A percentile compares a stretch with the other conserved stretches of the same genome.
These are phyloP conservation scores for Camellia japonica DNA, from an alignment of 148 eudicot species.

Conservation along the genomic window DNA sequence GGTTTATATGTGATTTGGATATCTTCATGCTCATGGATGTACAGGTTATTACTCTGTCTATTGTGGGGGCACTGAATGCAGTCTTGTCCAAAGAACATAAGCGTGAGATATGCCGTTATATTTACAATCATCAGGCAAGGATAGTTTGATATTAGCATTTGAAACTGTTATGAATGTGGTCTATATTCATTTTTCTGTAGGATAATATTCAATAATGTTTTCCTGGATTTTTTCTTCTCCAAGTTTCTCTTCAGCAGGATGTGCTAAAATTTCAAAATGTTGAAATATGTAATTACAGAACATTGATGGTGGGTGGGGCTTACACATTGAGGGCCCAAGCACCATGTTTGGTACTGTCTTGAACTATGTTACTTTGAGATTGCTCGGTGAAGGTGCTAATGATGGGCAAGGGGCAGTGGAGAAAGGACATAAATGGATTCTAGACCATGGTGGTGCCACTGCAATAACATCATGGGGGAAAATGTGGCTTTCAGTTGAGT, in stretches of 20 bases:
- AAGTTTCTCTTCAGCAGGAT: not conserved
- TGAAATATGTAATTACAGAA: conserved; percentile 46
- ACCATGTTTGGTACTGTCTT: conserved; percentile 95
- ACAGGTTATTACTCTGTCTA: conserved; percentile 77
- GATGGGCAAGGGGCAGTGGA: conserved; percentile 93
- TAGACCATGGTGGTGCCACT: conserved; percentile 92
- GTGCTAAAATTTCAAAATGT: not conserved
- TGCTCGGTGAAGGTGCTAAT: conserved; percentile 87
- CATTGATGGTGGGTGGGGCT: conserved; percentile 98
- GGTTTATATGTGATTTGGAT: conserved; percentile 10
- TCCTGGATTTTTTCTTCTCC: not conserved
- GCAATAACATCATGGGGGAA: conserved; percentile 96
- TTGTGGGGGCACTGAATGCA: conserved; percentile 86
- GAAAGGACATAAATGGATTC: conserved; percentile 83
- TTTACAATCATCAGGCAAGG: conserved; percentile 93
- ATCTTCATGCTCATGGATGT: not conserved
- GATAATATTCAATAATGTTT: not conserved
- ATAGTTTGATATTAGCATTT: conserved; percentile 8
- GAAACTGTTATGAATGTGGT: not conserved
- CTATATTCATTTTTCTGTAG: conserved; percentile 1
- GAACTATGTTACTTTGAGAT: conserved; percentile 82
- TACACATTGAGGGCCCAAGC: conserved; percentile 95
- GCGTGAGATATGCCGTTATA: conserved; percentile 84
- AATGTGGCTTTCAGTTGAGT: conserved; percentile 97
- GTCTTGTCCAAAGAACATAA: conserved; percentile 82